Evolutionary conservation across 345 rosid species (phyloP).

Genomic region (Murraya koenigii): DNA sequence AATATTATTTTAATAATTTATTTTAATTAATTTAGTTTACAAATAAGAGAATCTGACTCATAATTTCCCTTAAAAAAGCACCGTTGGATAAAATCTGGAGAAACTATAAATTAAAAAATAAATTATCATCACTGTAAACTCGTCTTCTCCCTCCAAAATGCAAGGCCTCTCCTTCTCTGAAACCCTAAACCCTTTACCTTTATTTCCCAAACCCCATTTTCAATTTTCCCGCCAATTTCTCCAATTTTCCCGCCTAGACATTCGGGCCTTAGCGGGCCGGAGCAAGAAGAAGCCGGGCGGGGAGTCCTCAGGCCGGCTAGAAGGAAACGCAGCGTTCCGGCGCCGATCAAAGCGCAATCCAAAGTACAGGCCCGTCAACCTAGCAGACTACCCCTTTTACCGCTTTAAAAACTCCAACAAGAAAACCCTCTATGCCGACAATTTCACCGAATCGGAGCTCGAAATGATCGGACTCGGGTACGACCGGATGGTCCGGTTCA

Average conservation of each 20-base stretch:
- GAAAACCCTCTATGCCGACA: constrained; percentile 52
- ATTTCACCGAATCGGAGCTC: constrained; percentile 77
- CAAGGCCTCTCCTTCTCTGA: constrained; percentile 57
- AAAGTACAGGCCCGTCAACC: constrained; percentile 37
- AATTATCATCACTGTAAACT: constrained; percentile 16
- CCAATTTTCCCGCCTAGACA: constrained; percentile 33
- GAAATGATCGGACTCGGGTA: constrained; percentile 81
- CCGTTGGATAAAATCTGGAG: constrained; percentile 32
- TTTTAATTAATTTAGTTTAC: too few species aligned
- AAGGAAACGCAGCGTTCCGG: constrained; percentile 49
- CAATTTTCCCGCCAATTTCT: constrained; percentile 16
- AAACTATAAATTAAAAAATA: too few species aligned
- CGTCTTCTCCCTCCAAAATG: constrained; percentile 27
- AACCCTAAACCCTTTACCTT: constrained; percentile 61
- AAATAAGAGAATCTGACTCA: too few species aligned
- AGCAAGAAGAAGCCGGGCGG: constrained; percentile 83
- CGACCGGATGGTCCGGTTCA: constrained; percentile 85
- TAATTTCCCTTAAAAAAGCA: neutral
- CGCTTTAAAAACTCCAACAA: constrained; percentile 58
- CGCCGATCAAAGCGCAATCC: constrained; percentile 47
- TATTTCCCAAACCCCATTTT: constrained; percentile 15
- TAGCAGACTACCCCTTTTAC: constrained; percentile 64
- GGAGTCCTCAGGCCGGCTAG: constrained; percentile 52
- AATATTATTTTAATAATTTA: too few species aligned
- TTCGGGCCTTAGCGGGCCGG: constrained; percentile 70